Base-by-base conservation (phyloP, 495 filamentous ascomycete species). In the Corynascus novoguineensis region DNA sequence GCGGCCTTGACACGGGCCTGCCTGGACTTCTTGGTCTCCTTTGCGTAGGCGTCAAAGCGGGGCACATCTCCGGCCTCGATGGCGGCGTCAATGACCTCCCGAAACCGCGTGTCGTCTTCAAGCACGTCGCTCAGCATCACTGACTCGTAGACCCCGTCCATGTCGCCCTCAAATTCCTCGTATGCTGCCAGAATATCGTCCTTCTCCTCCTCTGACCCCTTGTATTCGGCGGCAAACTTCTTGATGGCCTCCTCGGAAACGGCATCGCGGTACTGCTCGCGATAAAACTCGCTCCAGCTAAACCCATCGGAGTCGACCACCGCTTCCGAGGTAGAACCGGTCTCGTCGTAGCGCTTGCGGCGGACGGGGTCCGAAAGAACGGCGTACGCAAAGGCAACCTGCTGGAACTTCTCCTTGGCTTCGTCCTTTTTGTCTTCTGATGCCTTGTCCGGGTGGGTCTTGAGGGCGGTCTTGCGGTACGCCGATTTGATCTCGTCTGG, bases 391-490 rank as follows among this genome's bases (percentile, higher is more conserved):
- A 97, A 92, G 10, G 92, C 93, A 62, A 97, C 84, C 50, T 84
- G 75, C 67, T 97, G 93, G 76, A 98, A 98, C 34, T 80, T 84
- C 48, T 74, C 67, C 60, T 93, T 83, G 8, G 95, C 92, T 50
- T 78, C 73, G 9, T 82, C 77, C 64, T 86, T 87, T 32, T 81
- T 69, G 32, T 82, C 77, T 1, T 79, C 73, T 41, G 80, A 49
- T 15, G 83, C 87, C 68, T 96, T 96, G 77, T 96, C 92, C 10
- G 93, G 93, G 69, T 98, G 93, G 68, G 90, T 89, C 69, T 87
- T 90, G 10, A 97, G 77, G 0, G 95, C 89, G 4, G 90, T 87
- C 67, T 87, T 89, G 34, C 91, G 84, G 75, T 96, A 98, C 45
- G 89, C 90, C 51, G 84, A 83, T 54, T 91, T 88, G 64, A 98